Conservation (phyloP, 192 early-diverging fungal species). For the Rhizophagus clarus region DNA sequence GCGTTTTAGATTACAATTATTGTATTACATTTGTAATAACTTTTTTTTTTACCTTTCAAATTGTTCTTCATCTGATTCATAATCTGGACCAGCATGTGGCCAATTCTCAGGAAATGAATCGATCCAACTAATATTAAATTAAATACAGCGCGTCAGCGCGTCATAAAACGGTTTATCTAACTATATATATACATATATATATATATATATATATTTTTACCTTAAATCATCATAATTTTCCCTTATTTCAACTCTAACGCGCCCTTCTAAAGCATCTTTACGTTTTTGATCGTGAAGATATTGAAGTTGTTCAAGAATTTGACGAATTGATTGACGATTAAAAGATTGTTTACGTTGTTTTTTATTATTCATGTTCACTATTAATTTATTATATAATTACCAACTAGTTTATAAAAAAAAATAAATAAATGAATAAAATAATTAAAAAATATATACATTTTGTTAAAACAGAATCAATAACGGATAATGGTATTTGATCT, state of each 20-base stretch:
- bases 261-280: conserved; percentile 17
- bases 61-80: neutral
- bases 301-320: conserved; percentile 28
- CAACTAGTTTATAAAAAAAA: no score
- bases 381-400: no score
- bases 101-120: conserved; percentile 27
- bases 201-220: no score
- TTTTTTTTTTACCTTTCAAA: neutral
- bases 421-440: neutral
- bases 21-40: neutral
- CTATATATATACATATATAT: no score
- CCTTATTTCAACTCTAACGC: neutral
- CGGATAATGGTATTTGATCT: neutral
- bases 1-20: neutral
- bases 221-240: conserved; percentile 14
- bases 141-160: neutral
- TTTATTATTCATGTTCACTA: conserved; percentile 17
- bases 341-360: conserved; percentile 15
- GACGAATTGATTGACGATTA: conserved; percentile 21
- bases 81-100: neutral
- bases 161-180: no score
- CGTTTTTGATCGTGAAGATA: neutral
- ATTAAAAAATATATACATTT: conserved; percentile 1
- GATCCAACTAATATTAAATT: conserved; percentile 16
- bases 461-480: conserved; percentile 5